Evolutionary conservation across 371 early-diverging fungal species (phyloP).

Genomic region (Conidiobolus incongruus): DNA sequence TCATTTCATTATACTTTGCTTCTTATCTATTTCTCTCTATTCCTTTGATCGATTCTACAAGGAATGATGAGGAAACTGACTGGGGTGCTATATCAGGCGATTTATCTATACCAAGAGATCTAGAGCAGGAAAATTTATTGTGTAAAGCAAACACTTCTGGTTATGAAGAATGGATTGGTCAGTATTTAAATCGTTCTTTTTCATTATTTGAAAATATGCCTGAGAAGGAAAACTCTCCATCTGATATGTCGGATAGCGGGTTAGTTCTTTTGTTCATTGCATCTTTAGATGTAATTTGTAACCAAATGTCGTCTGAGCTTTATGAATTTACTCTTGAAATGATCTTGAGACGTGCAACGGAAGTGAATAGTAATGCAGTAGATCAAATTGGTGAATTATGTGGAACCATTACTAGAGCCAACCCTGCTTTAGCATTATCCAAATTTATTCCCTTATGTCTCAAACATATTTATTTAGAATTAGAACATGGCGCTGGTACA

Average conservation of each 20-base stretch:
- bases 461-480: constrained; percentile 28
- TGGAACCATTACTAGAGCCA: constrained; percentile 14
- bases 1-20: constrained; percentile 49
- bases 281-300: background rate
- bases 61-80: constrained; percentile 12
- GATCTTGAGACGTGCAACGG: too few relatives aligned
- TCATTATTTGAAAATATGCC: background rate
- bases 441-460: constrained; percentile 32
- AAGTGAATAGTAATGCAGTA: too few relatives aligned
- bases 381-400: constrained; percentile 16
- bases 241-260: background rate
- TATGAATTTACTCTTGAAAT: too few relatives aligned
- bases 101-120: constrained; percentile 8
- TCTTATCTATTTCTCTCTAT: constrained; percentile 30
- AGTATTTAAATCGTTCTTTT: constrained; percentile 35
- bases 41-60: constrained; percentile 15
- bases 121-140: constrained; percentile 31
- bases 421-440: constrained; percentile 24
- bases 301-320: too few relatives aligned
- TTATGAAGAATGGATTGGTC: constrained; percentile 72
- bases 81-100: too few relatives aligned
- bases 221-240: background rate
- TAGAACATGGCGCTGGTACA: constrained; percentile 45
- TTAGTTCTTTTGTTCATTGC: constrained; percentile 8
- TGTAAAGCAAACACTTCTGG: constrained; percentile 39